Evolutionary conservation across 495 filamentous ascomycete genomes (phyloP).

Genomic region (Trichoderma erinaceum): DNA sequence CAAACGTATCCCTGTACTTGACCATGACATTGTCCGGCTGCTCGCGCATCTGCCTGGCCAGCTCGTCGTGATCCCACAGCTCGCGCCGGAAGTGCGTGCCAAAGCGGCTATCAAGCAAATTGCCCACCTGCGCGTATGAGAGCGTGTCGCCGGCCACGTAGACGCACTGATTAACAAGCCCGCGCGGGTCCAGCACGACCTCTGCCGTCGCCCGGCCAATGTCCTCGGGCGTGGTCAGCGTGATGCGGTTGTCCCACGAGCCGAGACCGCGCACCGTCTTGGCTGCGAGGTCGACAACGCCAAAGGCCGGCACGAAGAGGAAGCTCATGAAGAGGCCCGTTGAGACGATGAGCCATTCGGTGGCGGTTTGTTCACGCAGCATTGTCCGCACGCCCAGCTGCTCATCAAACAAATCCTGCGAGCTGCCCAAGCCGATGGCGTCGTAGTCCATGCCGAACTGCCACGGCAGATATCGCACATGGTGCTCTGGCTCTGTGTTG

Average conservation of each 20-base stretch:
- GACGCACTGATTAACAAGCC: slow-evolving; percentile 33
- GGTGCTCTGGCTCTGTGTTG: slow-evolving; percentile 44
- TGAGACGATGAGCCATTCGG: slow-evolving; percentile 52
- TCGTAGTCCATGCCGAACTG: slow-evolving; percentile 65
- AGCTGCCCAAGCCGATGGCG: slow-evolving; percentile 46
- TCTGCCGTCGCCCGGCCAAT: slow-evolving; percentile 54
- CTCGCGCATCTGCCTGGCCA: slow-evolving; percentile 35
- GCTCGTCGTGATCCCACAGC: slow-evolving; percentile 35
- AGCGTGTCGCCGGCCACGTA: slow-evolving; percentile 56
- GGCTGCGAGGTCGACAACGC: slow-evolving; percentile 41
- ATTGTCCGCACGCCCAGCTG: slow-evolving; percentile 51
- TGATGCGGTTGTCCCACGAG: slow-evolving; percentile 49
- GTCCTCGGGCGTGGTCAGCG: slow-evolving; percentile 51
- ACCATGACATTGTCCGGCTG: slow-evolving; percentile 44
- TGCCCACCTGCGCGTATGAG: slow-evolving; percentile 45
- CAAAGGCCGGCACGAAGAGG: slow-evolving; percentile 52
- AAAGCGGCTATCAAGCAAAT: slow-evolving; percentile 39
- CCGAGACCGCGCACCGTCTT: slow-evolving; percentile 46
- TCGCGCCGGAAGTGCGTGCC: slow-evolving; percentile 38
- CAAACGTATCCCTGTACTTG: slow-evolving; percentile 59
- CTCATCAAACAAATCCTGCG: slow-evolving; percentile 56
- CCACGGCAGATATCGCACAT: slow-evolving; percentile 53
- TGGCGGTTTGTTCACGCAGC: slow-evolving; percentile 40
- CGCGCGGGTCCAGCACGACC: slow-evolving; percentile 35
- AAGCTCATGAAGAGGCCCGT: slow-evolving; percentile 62